A percentile compares a stretch with the other conserved stretches of the same genome.
phyloP scores from a whole-genome alignment of 2,329 filamentous ascomycete species.

The Ophiostoma novo-ulmi region DNA sequence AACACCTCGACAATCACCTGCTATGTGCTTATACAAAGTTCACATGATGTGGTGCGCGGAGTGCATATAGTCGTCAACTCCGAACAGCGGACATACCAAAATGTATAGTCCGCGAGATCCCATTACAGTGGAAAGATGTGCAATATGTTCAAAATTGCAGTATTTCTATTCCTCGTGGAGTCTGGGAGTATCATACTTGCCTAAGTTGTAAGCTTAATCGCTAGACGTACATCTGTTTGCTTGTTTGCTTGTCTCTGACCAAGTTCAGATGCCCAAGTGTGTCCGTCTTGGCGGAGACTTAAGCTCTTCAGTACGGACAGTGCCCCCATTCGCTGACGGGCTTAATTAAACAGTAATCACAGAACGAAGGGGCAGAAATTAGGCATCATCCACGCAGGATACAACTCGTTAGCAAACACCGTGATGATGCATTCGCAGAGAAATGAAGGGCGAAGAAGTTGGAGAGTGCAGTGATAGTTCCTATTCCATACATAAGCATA shows the following conservation, averaged over 20 bases:
- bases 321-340: background rate
- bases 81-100: background rate
- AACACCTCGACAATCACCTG: background rate
- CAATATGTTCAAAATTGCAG: background rate
- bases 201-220: background rate
- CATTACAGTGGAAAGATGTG: background rate
- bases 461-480: background rate
- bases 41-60: background rate
- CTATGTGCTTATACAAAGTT: background rate
- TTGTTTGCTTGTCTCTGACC: background rate
- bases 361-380: background rate
- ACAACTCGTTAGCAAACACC: background rate
- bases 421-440: background rate
- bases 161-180: background rate
- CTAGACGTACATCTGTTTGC: background rate
- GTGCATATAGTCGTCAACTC: slow-evolving; percentile 1
- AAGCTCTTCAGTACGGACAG: background rate
- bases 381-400: background rate
- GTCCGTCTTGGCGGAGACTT: background rate
- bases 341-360: background rate
- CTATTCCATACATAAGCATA: background rate
- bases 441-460: background rate
- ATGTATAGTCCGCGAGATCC: background rate
- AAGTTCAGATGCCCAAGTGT: background rate
- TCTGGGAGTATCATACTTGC: too few species aligned